Evolutionary conservation across 257 asterid genomes (phyloP).

Genomic region (Solanum raphanifolium): DNA sequence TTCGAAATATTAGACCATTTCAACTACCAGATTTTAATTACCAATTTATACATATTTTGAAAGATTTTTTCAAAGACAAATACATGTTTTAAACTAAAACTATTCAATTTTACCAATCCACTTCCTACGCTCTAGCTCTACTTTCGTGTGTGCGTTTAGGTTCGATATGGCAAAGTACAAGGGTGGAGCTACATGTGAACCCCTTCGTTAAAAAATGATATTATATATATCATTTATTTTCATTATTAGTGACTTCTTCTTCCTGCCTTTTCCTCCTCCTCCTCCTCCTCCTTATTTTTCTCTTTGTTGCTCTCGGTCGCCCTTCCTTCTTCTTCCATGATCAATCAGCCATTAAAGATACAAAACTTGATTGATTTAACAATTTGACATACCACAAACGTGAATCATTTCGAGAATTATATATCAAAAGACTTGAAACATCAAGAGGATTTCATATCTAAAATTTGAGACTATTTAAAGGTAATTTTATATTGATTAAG

Average conservation of each 20-base stretch:
- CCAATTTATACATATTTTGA: neutral
- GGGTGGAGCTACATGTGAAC: neutral
- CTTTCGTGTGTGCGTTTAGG: neutral
- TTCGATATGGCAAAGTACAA: neutral
- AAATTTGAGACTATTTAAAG: too few relatives aligned
- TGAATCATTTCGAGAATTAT: neutral
- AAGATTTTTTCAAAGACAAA: neutral
- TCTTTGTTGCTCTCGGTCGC: too few relatives aligned
- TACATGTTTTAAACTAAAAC: accelerated
- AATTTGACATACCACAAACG: too few relatives aligned
- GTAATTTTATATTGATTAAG: too few relatives aligned
- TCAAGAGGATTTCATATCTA: neutral
- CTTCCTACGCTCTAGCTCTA: neutral
- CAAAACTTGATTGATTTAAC: neutral
- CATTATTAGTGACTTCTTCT: too few relatives aligned
- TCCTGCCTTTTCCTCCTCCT: too few relatives aligned
- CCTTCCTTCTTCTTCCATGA: too few relatives aligned
- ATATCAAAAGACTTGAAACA: neutral
- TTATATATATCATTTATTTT: too few relatives aligned
- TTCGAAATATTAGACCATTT: neutral
- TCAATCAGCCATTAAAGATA: neutral
- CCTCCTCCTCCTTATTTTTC: too few relatives aligned
- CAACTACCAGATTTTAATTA: accelerated
- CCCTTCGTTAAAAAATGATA: too few relatives aligned
- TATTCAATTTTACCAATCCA: neutral